phyloP scores from a whole-genome alignment of 352 stramenopile genomes.

The Phytophthora colocasiae region DNA sequence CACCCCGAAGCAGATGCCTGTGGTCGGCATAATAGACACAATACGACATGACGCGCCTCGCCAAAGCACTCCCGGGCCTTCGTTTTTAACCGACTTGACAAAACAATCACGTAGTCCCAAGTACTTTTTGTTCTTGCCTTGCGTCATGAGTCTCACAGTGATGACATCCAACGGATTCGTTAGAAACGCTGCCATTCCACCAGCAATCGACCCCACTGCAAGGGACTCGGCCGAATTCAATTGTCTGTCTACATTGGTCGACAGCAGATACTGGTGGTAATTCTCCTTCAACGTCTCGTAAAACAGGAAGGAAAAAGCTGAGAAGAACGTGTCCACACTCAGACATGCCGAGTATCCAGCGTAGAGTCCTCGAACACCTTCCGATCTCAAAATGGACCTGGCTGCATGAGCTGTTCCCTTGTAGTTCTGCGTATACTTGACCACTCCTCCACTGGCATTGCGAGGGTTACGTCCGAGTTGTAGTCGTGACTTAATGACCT shows the following conservation, averaged over 20 bases:
- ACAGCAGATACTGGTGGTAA: slow-evolving; percentile 50
- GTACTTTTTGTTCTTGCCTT: slow-evolving; percentile 78
- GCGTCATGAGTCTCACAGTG: slow-evolving; percentile 85
- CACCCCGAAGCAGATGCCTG: slow-evolving; percentile 86
- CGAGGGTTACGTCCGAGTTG: slow-evolving; percentile 79
- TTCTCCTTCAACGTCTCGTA: slow-evolving; percentile 78
- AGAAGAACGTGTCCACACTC: slow-evolving; percentile 83
- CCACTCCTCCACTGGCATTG: slow-evolving; percentile 66
- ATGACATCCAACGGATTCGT: slow-evolving; percentile 87
- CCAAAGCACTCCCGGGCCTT: slow-evolving; percentile 70
- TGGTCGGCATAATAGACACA: slow-evolving; percentile 77
- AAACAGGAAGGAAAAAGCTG: slow-evolving; percentile 84
- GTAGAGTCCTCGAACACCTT: slow-evolving; percentile 76
- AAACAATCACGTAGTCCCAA: slow-evolving; percentile 66
- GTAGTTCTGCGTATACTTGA: slow-evolving; percentile 83
- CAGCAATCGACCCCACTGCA: slow-evolving; percentile 59
- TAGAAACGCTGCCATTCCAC: slow-evolving; percentile 69
- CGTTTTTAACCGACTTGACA: slow-evolving; percentile 56
- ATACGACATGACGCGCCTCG: slow-evolving; percentile 75
- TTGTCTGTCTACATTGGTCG: slow-evolving; percentile 42
- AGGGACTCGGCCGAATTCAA: slow-evolving; percentile 68
- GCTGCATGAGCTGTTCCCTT: slow-evolving; percentile 63
- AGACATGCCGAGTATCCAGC: slow-evolving; percentile 79
- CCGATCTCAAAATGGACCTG: slow-evolving; percentile 63
- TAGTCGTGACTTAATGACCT: slow-evolving; percentile 85